Evolutionary conservation across 164 flowering plant genomes (phyloP), one percentile per base, ranked within the genome.

Genomic region (Liriodendron chinense): DNA sequence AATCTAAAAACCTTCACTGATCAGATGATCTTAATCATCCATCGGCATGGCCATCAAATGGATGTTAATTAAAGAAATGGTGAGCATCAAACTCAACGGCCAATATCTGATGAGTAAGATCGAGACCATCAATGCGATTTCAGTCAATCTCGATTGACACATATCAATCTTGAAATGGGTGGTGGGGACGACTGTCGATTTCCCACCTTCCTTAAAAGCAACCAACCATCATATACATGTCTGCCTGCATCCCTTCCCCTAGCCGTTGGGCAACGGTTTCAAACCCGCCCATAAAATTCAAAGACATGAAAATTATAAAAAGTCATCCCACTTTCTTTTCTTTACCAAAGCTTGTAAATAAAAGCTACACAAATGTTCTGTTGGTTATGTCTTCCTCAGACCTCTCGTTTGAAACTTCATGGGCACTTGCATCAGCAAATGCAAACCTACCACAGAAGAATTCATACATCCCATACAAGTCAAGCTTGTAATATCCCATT

Each of bases 391-490:
- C 23, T 75, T 47, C 34, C 65, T 22, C 7, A 20, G 25, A 18
- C 24, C 24, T 9, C 22, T 63, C 47, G 26, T 67, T 28, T 67
- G 48, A 67, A 53, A 63, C 34, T 22, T 20, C 61, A 91, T 91
- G 96, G 96, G 96, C 20, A 85, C 82, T 77, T 91, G 93, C 84
- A 80, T 91, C 77, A 88, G 93, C 88, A 91, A 81, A 83, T 89
- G 84, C 84, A 79, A 49, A 56, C 82, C 66, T 63, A 4, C 66
- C 9, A 8, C 21, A 6, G 10, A 63, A 20, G 66, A n/a, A n/a
- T 63, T 13, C 85, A 72, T 76, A 78, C 65, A 53, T 12, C 59
- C 13, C 59, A 53, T 53, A 12, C 59, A 53, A 80, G 90, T 89
- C 82, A 91, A 89, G 85, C 85, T 85, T 57, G 86, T 85, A 0